Percentiles rank a stretch among this genome's conserved stretches.
Evolutionary conservation across 495 filamentous ascomycete genomes (phyloP).

Genomic region (Baudoinia panamericana): DNA sequence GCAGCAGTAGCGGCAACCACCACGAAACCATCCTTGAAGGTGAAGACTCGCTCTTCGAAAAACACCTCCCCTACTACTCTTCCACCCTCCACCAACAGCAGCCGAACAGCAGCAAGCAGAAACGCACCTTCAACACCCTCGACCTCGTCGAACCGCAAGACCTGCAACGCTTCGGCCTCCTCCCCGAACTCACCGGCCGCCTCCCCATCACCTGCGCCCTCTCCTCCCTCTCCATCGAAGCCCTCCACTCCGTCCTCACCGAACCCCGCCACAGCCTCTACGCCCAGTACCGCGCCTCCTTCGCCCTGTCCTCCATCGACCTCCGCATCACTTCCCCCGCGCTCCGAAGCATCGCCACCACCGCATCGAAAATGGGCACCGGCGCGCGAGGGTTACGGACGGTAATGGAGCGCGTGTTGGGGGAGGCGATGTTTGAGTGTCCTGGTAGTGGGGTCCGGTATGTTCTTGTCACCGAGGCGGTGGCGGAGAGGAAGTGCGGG

Average conservation of each 20-base stretch:
- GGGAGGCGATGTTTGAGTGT: conserved; percentile 82
- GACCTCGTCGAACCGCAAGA: conserved; percentile 72
- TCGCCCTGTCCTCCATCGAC: conserved; percentile 69
- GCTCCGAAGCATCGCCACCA: conserved; percentile 62
- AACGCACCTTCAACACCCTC: conserved; percentile 57
- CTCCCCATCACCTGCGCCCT: conserved; percentile 80
- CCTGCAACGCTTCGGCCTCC: conserved; percentile 82
- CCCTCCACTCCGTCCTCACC: conserved; percentile 76
- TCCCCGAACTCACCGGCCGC: conserved; percentile 85
- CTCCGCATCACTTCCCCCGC: conserved; percentile 72
- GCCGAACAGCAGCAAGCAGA: conserved; percentile 3
- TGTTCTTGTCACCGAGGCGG: conserved; percentile 51
- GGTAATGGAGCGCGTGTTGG: conserved; percentile 75
- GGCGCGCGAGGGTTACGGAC: conserved; percentile 79
- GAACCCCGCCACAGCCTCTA: conserved; percentile 81
- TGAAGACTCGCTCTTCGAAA: conserved; percentile 50
- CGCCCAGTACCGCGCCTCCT: conserved; percentile 72
- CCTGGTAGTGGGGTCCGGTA: conserved; percentile 42
- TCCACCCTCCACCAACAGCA: conserved; percentile 8
- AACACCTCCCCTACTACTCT: conserved; percentile 54
- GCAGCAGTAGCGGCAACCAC: conserved; percentile 29
- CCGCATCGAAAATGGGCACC: conserved; percentile 62
- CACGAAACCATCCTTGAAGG: conserved; percentile 34
- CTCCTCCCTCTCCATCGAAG: conserved; percentile 59
- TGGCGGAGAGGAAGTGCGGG: conserved; percentile 29